Evolutionary conservation across 2,329 filamentous ascomycete genomes (phyloP).

Genomic region (Thielaviopsis euricoi): DNA sequence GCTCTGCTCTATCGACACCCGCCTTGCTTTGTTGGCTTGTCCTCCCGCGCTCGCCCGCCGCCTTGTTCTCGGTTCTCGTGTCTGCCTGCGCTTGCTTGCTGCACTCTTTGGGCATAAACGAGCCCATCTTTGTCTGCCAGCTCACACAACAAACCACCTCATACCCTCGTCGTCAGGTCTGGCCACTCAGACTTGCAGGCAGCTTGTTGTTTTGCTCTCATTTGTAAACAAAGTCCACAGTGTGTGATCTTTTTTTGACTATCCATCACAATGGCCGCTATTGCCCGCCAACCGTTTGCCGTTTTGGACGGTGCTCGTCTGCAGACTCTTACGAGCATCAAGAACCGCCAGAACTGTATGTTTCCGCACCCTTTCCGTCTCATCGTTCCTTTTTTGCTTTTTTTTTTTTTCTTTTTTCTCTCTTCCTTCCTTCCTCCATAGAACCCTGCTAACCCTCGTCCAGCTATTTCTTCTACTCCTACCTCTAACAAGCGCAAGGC

Average conservation of each 20-base stretch:
- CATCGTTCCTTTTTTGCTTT: background rate
- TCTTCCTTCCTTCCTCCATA: constrained; percentile 14
- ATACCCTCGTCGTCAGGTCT: background rate
- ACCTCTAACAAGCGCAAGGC: constrained; percentile 41
- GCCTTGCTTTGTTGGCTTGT: constrained; percentile 7
- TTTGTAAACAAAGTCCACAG: background rate
- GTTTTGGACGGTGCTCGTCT: constrained; percentile 53
- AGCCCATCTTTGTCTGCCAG: constrained; percentile 3
- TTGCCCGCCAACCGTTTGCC: constrained; percentile 57
- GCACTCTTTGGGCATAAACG: constrained; percentile 3
- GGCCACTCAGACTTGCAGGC: constrained; percentile 5
- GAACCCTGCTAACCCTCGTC: constrained; percentile 17
- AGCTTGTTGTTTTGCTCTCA: background rate
- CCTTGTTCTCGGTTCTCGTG: background rate
- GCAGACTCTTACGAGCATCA: constrained; percentile 55
- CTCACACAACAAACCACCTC: constrained; percentile 5
- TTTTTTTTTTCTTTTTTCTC: background rate
- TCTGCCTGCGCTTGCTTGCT: background rate
- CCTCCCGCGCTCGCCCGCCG: background rate
- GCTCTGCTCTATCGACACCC: background rate
- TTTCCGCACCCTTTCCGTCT: constrained; percentile 13
- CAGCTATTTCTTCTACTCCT: constrained; percentile 14
- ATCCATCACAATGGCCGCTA: constrained; percentile 31
- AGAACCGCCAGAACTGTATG: constrained; percentile 63
- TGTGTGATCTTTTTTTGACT: background rate